Base-by-base conservation (phyloP, 148 eudicot genomes). In the Rhododendron griersonianum region DNA sequence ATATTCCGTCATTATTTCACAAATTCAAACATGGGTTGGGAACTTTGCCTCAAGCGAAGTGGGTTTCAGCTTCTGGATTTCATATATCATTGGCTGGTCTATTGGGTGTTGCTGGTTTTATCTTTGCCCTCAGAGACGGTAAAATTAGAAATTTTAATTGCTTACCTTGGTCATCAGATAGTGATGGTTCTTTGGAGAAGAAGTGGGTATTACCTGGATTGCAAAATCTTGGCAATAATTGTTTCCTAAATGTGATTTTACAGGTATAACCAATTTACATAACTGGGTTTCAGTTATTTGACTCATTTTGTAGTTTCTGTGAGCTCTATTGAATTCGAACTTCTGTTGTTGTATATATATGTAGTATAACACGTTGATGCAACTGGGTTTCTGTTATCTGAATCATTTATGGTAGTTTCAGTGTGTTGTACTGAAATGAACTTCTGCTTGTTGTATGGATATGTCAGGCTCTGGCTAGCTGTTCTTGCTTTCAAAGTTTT, bases 221-320 rank as follows among this genome's bases (percentile, higher is more conserved):
- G 94, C 89, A 90, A 33, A 97, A 97, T 90, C 91, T 95, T 13
- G 99, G 99, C 16, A 95, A 97, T 86, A 97, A 94, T 86, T 97
- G 99, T 74, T 97, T 97, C 88, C 87, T 97, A 37, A 97, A 97
- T 94, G 99, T 94, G 37, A 89, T 97, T 91, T 89, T 97, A 87
- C 99, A 97, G 99, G 99, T 96, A 90, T 80, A 76, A 14, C n/a
- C 71, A 19, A 73, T 73, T 69, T 73, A 18, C 3, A 6, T 45
- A 30, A 18, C 28, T 53, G 83, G 28, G 4, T 81, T 81, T 55
- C 67, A n/a, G 37, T 55, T 81, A 55, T 55, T 5, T 33, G 39
- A 28, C 13, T 55, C 67, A 16, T 80, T 23, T 45, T 44, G 11
- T 44, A 9, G 41, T 84, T 84, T 80, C 61, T 7, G 71, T 13